Conservation (phyloP, 371 early-diverging fungal genomes). For the Umbelopsis sp. region DNA sequence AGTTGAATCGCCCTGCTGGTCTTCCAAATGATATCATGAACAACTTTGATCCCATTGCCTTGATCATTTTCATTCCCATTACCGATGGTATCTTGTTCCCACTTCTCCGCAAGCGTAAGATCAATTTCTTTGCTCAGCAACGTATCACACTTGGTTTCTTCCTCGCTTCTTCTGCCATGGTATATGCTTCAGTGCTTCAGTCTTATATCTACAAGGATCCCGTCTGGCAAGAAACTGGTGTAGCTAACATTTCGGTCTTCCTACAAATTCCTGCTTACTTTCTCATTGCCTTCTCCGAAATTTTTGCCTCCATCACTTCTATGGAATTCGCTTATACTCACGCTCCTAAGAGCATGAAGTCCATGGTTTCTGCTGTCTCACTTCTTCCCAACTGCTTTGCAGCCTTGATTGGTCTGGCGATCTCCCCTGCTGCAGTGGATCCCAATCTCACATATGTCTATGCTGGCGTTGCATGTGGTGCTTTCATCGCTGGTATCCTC, state of each 20-base stretch:
- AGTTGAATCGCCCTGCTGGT: conserved; percentile 61
- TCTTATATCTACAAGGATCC: conserved; percentile 61
- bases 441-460: conserved; percentile 69
- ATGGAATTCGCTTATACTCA: conserved; percentile 76
- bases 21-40: conserved; percentile 60
- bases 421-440: conserved; percentile 65
- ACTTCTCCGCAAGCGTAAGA: conserved; percentile 47
- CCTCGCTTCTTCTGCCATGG: conserved; percentile 62
- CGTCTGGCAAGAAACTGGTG: conserved; percentile 25
- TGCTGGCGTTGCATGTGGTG: conserved; percentile 55
- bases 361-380: conserved; percentile 65
- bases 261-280: conserved; percentile 66
- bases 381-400: conserved; percentile 72
- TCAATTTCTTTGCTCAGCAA: conserved; percentile 34
- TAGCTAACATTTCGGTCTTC: conserved; percentile 56
- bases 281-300: conserved; percentile 67
- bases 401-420: conserved; percentile 62
- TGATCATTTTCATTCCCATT: conserved; percentile 73
- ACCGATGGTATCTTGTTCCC: conserved; percentile 70
- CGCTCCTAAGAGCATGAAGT: conserved; percentile 71
- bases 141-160: conserved; percentile 65
- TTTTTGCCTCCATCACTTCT: conserved; percentile 71
- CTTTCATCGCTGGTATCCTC: conserved; percentile 36
- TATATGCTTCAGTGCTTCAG: conserved; percentile 72
- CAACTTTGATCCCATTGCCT: conserved; percentile 69